Evolutionary conservation across 2,329 filamentous ascomycete species (phyloP).

Genomic region (Ophiosphaerella narmari): DNA sequence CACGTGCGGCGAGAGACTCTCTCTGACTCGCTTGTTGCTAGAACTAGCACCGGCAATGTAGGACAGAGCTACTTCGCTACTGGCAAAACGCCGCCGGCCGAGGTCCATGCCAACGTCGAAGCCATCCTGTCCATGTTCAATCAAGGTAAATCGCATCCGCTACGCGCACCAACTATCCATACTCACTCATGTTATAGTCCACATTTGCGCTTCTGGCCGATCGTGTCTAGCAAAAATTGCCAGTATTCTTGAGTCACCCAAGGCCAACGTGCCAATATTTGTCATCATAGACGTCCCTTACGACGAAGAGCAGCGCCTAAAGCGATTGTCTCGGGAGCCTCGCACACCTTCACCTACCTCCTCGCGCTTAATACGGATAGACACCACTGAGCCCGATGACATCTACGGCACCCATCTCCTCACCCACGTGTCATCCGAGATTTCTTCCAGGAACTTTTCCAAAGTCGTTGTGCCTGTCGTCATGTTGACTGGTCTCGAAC

Average conservation of each 20-base stretch:
- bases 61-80: conserved; percentile 43
- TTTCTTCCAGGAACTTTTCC: conserved; percentile 47
- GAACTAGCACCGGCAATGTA: conserved; percentile 39
- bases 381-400: conserved; percentile 46
- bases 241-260: conserved; percentile 39
- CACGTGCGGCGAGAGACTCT: conserved; percentile 45
- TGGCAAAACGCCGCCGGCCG: conserved; percentile 35
- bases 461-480: conserved; percentile 49
- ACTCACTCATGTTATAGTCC: conserved; percentile 36
- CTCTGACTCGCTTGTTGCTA: conserved; percentile 39
- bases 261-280: conserved; percentile 44
- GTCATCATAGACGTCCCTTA: conserved; percentile 51
- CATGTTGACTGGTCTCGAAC: conserved; percentile 46
- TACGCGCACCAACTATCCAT: background rate
- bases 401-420: conserved; percentile 51
- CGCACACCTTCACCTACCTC: conserved; percentile 48
- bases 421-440: conserved; percentile 48
- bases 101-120: conserved; percentile 47
- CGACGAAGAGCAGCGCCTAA: conserved; percentile 48
- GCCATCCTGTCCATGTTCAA: conserved; percentile 48
- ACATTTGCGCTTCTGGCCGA: conserved; percentile 47
- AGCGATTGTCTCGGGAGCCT: conserved; percentile 48
- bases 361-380: conserved; percentile 34
- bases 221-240: conserved; percentile 45
- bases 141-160: conserved; percentile 39